Evolutionary conservation across 768 basidiomycete genomes (phyloP).

Genomic region (Amylocystis lapponica): DNA sequence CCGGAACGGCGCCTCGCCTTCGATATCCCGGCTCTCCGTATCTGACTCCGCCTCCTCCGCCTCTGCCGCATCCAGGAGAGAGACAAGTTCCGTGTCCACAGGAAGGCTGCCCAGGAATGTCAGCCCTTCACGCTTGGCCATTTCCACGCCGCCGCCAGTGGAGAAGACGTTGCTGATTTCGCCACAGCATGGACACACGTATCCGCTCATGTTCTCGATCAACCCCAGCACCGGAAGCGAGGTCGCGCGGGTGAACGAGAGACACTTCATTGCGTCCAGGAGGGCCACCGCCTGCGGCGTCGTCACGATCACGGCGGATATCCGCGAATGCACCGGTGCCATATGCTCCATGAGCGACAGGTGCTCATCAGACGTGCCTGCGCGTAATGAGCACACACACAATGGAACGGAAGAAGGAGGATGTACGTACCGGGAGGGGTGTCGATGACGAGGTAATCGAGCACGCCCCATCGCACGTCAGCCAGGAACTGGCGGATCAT

Average conservation of each 20-base stretch:
- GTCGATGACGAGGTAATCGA: constrained; percentile 92
- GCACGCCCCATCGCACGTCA: constrained; percentile 92
- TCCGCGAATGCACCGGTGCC: constrained; percentile 69
- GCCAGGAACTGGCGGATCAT: constrained; percentile 96
- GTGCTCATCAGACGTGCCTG: constrained; percentile 99
- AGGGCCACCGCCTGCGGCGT: constrained; percentile 97
- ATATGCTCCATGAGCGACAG: constrained; percentile 92
- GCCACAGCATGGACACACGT: constrained; percentile 95
- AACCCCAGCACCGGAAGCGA: constrained; percentile 84
- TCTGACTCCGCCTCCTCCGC: constrained; percentile 24
- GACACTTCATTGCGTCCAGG: constrained; percentile 91
- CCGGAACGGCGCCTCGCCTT: constrained; percentile 32
- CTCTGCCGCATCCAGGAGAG: constrained; percentile 69
- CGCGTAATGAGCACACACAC: background rate
- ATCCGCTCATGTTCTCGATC: constrained; percentile 98
- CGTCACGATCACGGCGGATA: constrained; percentile 89
- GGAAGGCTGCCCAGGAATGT: constrained; percentile 85
- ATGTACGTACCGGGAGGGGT: constrained; percentile 83
- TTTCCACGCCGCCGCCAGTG: constrained; percentile 84
- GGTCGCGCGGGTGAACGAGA: constrained; percentile 90
- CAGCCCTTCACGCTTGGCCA: constrained; percentile 72
- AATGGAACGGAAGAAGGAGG: background rate
- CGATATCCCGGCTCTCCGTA: constrained; percentile 27
- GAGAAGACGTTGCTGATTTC: constrained; percentile 95
- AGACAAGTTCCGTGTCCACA: constrained; percentile 88